Evolutionary conservation across 768 basidiomycete genomes (phyloP).

Genomic region (Dioszegia hungarica): DNA sequence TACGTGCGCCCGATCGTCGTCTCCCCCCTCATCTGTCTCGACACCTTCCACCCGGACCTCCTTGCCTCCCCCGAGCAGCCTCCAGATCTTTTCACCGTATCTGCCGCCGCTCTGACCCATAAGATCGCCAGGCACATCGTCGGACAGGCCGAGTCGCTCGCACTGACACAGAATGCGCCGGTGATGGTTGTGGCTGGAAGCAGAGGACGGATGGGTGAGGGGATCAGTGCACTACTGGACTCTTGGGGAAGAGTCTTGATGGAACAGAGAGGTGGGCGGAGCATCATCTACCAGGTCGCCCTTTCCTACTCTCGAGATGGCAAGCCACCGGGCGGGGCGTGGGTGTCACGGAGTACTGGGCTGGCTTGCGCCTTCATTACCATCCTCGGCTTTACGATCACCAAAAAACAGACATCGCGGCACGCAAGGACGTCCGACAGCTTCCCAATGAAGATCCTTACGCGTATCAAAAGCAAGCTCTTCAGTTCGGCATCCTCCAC

Average conservation of each 20-base stretch:
- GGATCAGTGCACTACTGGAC: constrained; percentile 11
- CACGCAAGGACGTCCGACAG: not conserved
- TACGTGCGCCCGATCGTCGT: constrained; percentile 3
- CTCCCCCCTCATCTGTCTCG: constrained; percentile 19
- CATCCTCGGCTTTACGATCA: not conserved
- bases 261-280: constrained; percentile 12
- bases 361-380: not conserved
- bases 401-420: not conserved
- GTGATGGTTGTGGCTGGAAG: constrained; percentile 9
- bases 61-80: not conserved
- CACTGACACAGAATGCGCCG: constrained; percentile 8
- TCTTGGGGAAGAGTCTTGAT: constrained; percentile 4
- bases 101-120: constrained; percentile 2
- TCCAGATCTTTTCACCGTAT: constrained; percentile 7
- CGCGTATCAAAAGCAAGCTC: no score
- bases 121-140: constrained; percentile 7
- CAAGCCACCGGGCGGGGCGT: not conserved
- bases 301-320: not conserved
- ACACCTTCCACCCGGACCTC: constrained; percentile 17
- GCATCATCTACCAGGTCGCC: constrained; percentile 1
- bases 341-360: not conserved
- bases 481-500: no score
- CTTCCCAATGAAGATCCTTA: not conserved
- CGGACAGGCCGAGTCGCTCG: constrained; percentile 4
- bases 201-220: not conserved